Conservation (phyloP, 495 filamentous ascomycete species). For the Talaromyces stipitatus region DNA sequence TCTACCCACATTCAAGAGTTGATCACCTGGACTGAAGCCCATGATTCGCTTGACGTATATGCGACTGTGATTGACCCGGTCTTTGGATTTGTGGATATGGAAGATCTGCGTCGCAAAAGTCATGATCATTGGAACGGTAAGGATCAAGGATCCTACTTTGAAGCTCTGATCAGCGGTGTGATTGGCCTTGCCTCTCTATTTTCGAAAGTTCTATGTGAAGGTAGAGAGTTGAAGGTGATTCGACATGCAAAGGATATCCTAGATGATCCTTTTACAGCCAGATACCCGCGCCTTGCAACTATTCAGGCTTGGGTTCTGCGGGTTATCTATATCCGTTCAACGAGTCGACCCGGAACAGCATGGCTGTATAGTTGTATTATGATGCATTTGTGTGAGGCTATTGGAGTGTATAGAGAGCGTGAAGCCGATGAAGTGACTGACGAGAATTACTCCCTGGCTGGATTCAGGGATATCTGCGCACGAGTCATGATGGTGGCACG, state of each 20-base stretch:
- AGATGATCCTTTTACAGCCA: slow-evolving; percentile 21
- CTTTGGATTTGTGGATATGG: slow-evolving; percentile 32
- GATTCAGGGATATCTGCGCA: slow-evolving; percentile 14
- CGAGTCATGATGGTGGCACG: slow-evolving; percentile 24
- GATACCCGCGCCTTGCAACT: slow-evolving; percentile 21
- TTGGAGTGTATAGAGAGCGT: slow-evolving; percentile 30
- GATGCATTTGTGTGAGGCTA: slow-evolving; percentile 37
- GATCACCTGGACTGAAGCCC: slow-evolving; percentile 18
- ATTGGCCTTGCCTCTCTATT: slow-evolving; percentile 27
- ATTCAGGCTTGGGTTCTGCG: slow-evolving; percentile 35
- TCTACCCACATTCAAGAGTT: slow-evolving; percentile 12
- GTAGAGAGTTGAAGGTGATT: slow-evolving; percentile 19
- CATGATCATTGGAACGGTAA: slow-evolving; percentile 20
- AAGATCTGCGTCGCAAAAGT: slow-evolving; percentile 12
- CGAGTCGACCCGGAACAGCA: slow-evolving; percentile 29
- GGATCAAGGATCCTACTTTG: slow-evolving; percentile 18
- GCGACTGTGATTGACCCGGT: slow-evolving; percentile 26
- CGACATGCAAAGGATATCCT: slow-evolving; percentile 26
- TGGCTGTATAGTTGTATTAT: slow-evolving; percentile 35
- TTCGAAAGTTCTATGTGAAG: slow-evolving; percentile 12
- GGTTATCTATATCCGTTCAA: slow-evolving; percentile 29
- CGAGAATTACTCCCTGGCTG: not conserved
- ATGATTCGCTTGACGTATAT: slow-evolving; percentile 21
- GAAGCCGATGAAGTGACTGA: slow-evolving; percentile 8
- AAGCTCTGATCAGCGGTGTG: slow-evolving; percentile 27